Evolutionary conservation across 148 eudicot genomes (phyloP), one percentile per base, ranked within the genome.

Genomic region (Rhododendron simsii): DNA sequence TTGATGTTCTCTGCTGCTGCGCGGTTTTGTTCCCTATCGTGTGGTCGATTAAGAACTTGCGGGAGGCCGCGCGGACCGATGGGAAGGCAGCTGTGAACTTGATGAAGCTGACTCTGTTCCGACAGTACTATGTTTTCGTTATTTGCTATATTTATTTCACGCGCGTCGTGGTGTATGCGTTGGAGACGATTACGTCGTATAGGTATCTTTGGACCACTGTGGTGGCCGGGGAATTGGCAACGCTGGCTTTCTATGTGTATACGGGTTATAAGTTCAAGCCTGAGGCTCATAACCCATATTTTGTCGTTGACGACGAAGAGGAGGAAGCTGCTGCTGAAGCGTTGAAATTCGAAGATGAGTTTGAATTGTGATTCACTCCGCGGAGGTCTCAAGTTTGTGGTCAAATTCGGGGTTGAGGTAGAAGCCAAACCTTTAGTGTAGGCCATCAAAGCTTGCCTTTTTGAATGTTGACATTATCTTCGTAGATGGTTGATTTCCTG

Each of bases 61-160:
- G 96, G 1, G 96, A 94, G 90, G 90, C 98, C 0, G 93, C 98
- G 0, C 87, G 89, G 87, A 90, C 93, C 0, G 98, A 95, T 85
- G 98, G 98, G 81, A 95, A 95, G 78, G 98, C 98, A 0, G 98
- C 98, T 0, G 93, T 91, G 79, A 95, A 94, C 82, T 85, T 95
- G 87, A 90, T 91, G 91, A 95, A 95, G 88, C 84, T 95, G 86
- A 94, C 94, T 3, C 78, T 95, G 85, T 95, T 95, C 83, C 89
- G 96, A 39, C 98, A 95, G 78, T 95, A 91, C 83, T 95, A 95
- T 37, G 86, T 95, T 47, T 95, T 95, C 63, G 95, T 95, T 1
- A 95, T 95, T 14, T 91, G 96, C 33, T 95, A 94, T 80, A 90
- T 95, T 11, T 95, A 95, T 87, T 95, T 95, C 73, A 95, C 98